Evolutionary conservation across 2,329 filamentous ascomycete species (phyloP), one percentile per base, ranked within the genome.

Genomic region (Monosporascus sp.): DNA sequence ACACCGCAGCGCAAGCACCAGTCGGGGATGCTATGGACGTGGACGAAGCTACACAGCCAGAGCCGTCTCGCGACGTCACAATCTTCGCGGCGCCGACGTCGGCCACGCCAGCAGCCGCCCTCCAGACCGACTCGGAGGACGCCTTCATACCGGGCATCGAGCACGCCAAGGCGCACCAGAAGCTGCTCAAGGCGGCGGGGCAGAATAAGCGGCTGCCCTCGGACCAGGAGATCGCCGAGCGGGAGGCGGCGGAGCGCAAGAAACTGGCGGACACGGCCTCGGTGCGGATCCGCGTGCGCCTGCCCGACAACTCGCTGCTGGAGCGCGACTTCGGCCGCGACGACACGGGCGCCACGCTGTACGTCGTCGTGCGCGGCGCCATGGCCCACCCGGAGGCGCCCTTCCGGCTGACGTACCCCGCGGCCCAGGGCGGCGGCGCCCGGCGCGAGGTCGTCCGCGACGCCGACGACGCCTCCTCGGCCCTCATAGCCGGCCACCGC

Each of bases 231-330:
- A 76, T 95, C 11, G 86, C 85, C 37, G 85, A 86, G 24, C 84
- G 85, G 59, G 85, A 84, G 37, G 77, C 81, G 5, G 85, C 82
- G 22, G 84, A 86, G 50, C 80, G 82, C 47, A 84, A 85, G 31
- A 86, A 78, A 58, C 74, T 91, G 1, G 80, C 85, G 5, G 78
- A 81, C 5, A 78, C 92, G 55, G 83, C 81, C 49, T 81, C 82
- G 35, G 81, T 96, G 35, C 79, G 84, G 28, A 78, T 97, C 58
- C 91, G 89, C 59, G 81, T 97, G 48, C 87, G 92, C 26, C 92
- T 97, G 62, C 93, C 93, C 0, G 92, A 97, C 67, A 89, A 92
- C 61, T 88, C 85, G 53, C 85, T 86, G 51, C 83, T 91, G 35
- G 83, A 91, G 50, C 86, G 86, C 72, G 80, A 78, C n/a, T 84